Evolutionary conservation across 345 rosid genomes (phyloP), one percentile per base, ranked within the genome.

Genomic region (thale cress (Arabidopsis thaliana)): DNA sequence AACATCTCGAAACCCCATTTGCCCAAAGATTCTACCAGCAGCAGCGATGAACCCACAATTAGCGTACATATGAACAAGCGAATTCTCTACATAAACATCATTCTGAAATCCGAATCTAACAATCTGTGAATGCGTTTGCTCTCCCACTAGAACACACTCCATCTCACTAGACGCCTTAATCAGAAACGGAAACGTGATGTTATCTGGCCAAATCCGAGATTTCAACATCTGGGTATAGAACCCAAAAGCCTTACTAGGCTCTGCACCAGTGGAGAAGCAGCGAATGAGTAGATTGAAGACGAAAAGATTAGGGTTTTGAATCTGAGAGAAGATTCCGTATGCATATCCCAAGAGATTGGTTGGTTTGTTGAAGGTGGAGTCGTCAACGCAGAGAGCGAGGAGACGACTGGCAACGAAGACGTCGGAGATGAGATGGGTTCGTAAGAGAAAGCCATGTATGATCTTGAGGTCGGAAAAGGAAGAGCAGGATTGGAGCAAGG

Each of bases 51-150:
- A 82, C 52, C 91, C 91, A 42, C 71, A 65, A 2, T 60, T 67
- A 61, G 90, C 79, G 59, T 91, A 89, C 97, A 89, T 87, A 22
- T 83, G 80, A 67, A 91, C 80, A n/a, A 91, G 86, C 10, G 90
- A 72, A 42, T 87, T 91, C 80, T 83, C 87, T 36, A 87, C 86
- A 67, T 83, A 89, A 22, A 84, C 81, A 77, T 91, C 84, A 24
- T 66, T 82, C 28, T 74, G 77, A 12, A 87, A 84, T 38, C 96
- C 96, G 40, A 68, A 84, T 63, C 72, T 82, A 32, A 89, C 70
- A 28, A 83, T 55, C 9, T 85, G 89, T 4, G 82, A 82, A 79
- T 89, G 97, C 28, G 78, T 83, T 74, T 91, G 93, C 55, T 77
- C 75, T 58, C 96, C 93, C 71, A 79, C 49, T 6, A 3, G 40